Evolutionary conservation across 2,329 filamentous ascomycete species (phyloP), one percentile per base, ranked within the genome.

Genomic region (Fusarium drepaniforme): DNA sequence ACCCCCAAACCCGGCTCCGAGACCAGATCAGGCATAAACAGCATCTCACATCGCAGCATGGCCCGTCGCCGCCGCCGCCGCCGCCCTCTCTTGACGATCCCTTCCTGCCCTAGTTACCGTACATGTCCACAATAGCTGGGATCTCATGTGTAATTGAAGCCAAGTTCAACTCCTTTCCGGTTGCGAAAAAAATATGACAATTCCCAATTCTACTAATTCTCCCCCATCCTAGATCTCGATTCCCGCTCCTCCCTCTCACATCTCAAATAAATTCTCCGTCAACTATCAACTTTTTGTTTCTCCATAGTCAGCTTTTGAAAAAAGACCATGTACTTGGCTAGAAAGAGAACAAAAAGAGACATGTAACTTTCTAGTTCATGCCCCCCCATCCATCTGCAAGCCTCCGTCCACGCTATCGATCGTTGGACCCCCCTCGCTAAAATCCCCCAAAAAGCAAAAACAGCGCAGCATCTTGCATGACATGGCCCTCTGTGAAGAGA

Each of bases 51-150:
- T 58, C 56, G 28, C 28, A 28, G 33, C 53, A 51, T 25, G 21
- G 21, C 53, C 53, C 13, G 28, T 28, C 28, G 28, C 28, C 28
- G 28, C 28, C 28, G 28, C 28, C 25, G 25, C 25, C 28, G 33
- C 64, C 38, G 38, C 51, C 56, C 23, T 49, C 13, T 21, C 28
- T 21, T 57, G 57, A 59, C 25, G 58, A 73, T 67, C 70, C 21
- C 30, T 56, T 56, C 40, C 23, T 11, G 13, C 46, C 37, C 18
- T 23, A 16, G 58, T 30, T 57, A 42, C 44, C 38, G 8, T 30
- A 42, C 46, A 53, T 33, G 21, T 46, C 56, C 58, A 35, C 33
- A 38, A 70, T 42, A 23, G 57, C n/a, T n/a, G 25, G 33, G 21
- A n/a, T 38, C 35, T 58, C n/a, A 23, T 44, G 21, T 44, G 40